Evolutionary conservation across 805 yeast genomes (phyloP), one percentile per base, ranked within the genome.

Genomic region (Middelhovenomyces tepae): DNA sequence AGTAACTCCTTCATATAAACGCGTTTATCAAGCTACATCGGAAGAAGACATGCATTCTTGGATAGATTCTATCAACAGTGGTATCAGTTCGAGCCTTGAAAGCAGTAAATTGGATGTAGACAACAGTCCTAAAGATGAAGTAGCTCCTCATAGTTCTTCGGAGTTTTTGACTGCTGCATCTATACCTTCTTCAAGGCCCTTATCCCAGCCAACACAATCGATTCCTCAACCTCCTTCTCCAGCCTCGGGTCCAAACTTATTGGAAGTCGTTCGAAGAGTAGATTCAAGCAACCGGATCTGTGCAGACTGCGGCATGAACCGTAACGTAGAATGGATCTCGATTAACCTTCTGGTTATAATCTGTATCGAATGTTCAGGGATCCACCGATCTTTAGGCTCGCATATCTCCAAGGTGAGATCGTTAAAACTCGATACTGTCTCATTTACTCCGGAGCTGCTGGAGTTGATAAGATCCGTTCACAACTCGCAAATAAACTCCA

Each of bases 321-420:
- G 67, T 10, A 36, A 35, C 8, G 93, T 82, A 10, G 95, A 86
- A 44, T 87, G 95, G 95, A 69, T 89, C 3, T 82, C 95, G 0
- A 64, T 84, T 38, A 86, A 81, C 47, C 56, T 78, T 26, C 56
- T 85, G 35, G 74, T 75, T 18, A 72, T 78, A 3, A 62, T 89
- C 16, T 87, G 97, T 55, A 77, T 84, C 28, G 75, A 77, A 32
- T 87, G 97, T 48, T 76, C 95, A 0, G 86, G 94, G 0, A 75
- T 78, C n/a, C 96, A 87, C 54, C 64, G 95, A 35, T 76, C 84
- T 14, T 56, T 89, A 51, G 95, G 96, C 0, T 67, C 94, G 0
- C 86, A 80, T 43, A 67, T 85, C 4, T 72, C 91, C 5, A 84
- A 80, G 50, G 73, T 87, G 3, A 66, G 83, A 42, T 83, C 94